phyloP scores from a whole-genome alignment of 345 rosid genomes.

The Acer campestre region DNA sequence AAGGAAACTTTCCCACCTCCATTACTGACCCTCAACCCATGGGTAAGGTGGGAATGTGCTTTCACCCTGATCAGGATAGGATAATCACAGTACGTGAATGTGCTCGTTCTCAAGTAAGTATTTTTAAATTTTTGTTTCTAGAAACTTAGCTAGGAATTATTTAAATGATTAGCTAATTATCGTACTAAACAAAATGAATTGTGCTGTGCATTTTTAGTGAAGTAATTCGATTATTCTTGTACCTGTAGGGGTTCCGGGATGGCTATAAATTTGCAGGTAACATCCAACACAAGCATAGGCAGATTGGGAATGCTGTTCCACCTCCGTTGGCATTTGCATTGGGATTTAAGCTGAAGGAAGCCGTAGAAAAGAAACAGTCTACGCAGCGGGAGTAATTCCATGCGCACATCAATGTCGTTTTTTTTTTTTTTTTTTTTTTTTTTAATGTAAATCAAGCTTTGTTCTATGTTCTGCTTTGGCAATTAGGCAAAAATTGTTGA shows the following conservation, averaged over 20 bases:
- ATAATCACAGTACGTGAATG: conserved; percentile 90
- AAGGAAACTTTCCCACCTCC: conserved; percentile 92
- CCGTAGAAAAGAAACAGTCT: conserved; percentile 25
- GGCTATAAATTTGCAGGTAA: conserved; percentile 46
- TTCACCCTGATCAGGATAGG: conserved; percentile 91
- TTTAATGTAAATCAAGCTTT: neutral
- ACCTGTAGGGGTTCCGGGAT: conserved; percentile 51
- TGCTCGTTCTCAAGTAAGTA: conserved; percentile 83
- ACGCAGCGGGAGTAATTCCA: neutral
- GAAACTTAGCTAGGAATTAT: too few species aligned
- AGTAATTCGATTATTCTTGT: neutral
- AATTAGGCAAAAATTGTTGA: neutral
- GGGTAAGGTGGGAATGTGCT: conserved; percentile 95
- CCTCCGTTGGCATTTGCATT: conserved; percentile 58
- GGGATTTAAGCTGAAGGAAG: conserved; percentile 57
- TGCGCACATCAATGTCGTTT: neutral
- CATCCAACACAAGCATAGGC: conserved; percentile 58
- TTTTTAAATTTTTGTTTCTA: neutral
- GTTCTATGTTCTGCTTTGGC: neutral
- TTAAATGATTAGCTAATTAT: too few species aligned
- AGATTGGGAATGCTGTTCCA: conserved; percentile 67
- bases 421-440: neutral
- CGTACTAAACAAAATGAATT: neutral
- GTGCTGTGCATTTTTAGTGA: neutral
- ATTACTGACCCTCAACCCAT: conserved; percentile 85